Base-by-base conservation (phyloP, 1,284 basidiomycete species). In the Pholiota adiposa region DNA sequence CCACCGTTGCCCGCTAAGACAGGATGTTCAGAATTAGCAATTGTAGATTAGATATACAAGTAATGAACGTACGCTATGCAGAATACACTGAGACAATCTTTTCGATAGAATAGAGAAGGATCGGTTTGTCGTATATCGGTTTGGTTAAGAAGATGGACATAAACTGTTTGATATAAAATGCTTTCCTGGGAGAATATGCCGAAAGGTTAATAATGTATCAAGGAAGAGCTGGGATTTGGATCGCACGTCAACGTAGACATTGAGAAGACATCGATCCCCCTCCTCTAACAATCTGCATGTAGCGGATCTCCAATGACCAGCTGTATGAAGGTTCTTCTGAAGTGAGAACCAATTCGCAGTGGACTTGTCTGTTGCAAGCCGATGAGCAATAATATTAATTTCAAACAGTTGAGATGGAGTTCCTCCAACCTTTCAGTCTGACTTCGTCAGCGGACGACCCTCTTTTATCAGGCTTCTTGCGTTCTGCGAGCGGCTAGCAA, bases 271-370 rank as follows among this genome's bases (percentile, higher is more conserved):
- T 27, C 82, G 79, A 53, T 85, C 82, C 27, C 83, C 85, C 69
- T 91, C 88, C 65, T 90, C 88, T 40, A 79, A 73, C 53, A 93
- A 74, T 67, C 80, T 89, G 73, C 90, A 92, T 14, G 82, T 86
- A 21, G 87, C 90, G 44, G 81, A 73, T 67, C 87, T 79, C 91
- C 91, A 93, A 53, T 86, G 84, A 14, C 85, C 87, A 16, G 78
- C 73, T 34, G 76, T 77, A 31, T 79, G 72, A 21, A 83, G 66
- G 29, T 77, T 79, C 61, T 81, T 83, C 36, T 82, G 74, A n/a
- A 89, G 77, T 18, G 81, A 81, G 48, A 89, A 80, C 89, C 89
- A 91, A 67, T 85, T 91, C n/a, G 87, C 78, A 65, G 87, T 90
- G 11, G 86, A 78, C 73, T 88, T 90, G 70, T 92, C 90, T 90